Percentiles rank a stretch among this genome's conserved stretches.
phyloP scores from a whole-genome alignment of 129 eudicot species.

The Kitagawia praeruptora region DNA sequence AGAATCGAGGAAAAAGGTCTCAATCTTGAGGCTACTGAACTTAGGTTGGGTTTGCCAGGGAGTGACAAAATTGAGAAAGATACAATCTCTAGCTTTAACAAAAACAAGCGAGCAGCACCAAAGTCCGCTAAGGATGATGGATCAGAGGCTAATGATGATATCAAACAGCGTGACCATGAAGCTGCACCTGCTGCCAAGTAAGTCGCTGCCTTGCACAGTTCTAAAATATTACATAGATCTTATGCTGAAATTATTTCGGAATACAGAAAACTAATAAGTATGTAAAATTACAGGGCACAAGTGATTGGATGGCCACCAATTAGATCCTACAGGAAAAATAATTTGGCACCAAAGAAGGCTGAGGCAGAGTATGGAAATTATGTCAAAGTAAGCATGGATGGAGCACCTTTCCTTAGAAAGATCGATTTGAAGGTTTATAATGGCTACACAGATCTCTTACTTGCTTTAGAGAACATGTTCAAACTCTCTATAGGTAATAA shows the following conservation, averaged over 20 bases:
- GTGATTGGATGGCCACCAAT: slow-evolving; percentile 98
- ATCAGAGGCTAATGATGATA: slow-evolving; percentile 18
- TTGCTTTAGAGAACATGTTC: slow-evolving; percentile 62
- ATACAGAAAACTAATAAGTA: neutral
- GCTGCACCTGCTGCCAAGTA: slow-evolving; percentile 65
- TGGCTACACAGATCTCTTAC: slow-evolving; percentile 53
- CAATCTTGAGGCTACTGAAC: slow-evolving; percentile 53
- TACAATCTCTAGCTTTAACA: slow-evolving; percentile 19
- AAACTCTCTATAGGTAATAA: slow-evolving; percentile 49
- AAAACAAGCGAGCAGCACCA: slow-evolving; percentile 45
- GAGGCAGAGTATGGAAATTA: slow-evolving; percentile 49
- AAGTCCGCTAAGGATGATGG: slow-evolving; percentile 22
- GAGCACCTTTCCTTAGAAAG: slow-evolving; percentile 86
- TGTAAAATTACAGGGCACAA: slow-evolving; percentile 46
- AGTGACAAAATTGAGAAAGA: slow-evolving; percentile 35
- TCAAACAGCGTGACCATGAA: slow-evolving; percentile 27
- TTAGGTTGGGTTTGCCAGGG: slow-evolving; percentile 81
- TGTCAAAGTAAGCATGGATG: slow-evolving; percentile 91
- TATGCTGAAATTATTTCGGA: neutral
- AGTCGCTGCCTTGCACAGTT: slow-evolving; percentile 19
- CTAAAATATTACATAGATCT: neutral
- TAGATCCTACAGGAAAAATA: slow-evolving; percentile 56
- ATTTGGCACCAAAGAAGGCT: slow-evolving; percentile 30
- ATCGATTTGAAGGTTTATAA: slow-evolving; percentile 67
- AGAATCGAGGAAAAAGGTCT: slow-evolving; percentile 46